Percentiles rank a stretch among this genome's conserved stretches.
These are phyloP conservation scores for Colletotrichum spaethianum DNA, from an alignment of 2,329 filamentous ascomycete species.

Conservation along the genomic window DNA sequence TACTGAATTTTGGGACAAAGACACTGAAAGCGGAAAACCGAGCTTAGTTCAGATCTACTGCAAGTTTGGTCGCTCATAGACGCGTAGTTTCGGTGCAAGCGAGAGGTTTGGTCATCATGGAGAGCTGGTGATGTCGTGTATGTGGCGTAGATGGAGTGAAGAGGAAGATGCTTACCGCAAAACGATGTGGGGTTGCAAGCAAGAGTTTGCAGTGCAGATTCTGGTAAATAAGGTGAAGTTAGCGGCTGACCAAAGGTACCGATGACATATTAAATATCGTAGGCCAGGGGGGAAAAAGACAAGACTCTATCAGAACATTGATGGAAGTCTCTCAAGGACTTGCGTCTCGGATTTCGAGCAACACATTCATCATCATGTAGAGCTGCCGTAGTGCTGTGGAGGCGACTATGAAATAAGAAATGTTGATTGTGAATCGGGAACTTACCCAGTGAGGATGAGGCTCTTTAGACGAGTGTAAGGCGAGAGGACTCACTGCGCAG, in stretches of 20 bases:
- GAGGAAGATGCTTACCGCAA: not conserved
- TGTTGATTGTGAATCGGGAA: not conserved
- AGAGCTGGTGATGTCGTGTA: not conserved
- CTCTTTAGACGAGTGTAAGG: not conserved
- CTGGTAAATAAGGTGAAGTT: not conserved
- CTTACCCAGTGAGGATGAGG: not conserved
- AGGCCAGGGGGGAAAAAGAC: not conserved
- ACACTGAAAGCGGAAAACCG: fast-evolving
- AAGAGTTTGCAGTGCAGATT: not conserved
- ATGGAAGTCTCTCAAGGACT: not conserved
- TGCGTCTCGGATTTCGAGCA: not conserved
- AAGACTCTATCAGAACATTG: not conserved
- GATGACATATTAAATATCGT: not conserved
- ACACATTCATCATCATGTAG: not conserved
- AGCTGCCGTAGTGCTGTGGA: not conserved
- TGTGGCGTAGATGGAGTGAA: not conserved
- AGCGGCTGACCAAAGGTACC: not conserved
- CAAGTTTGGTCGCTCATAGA: not conserved
- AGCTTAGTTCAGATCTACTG: not conserved
- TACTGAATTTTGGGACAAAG: not conserved
- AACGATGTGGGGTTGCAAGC: not conserved
- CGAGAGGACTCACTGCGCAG: too few relatives aligned
- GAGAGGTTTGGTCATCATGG: not conserved
- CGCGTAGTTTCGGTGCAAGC: not conserved
- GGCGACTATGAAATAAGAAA: not conserved